phyloP scores from a whole-genome alignment of 352 stramenopile species.

The Thraustochytrium sp. region DNA sequence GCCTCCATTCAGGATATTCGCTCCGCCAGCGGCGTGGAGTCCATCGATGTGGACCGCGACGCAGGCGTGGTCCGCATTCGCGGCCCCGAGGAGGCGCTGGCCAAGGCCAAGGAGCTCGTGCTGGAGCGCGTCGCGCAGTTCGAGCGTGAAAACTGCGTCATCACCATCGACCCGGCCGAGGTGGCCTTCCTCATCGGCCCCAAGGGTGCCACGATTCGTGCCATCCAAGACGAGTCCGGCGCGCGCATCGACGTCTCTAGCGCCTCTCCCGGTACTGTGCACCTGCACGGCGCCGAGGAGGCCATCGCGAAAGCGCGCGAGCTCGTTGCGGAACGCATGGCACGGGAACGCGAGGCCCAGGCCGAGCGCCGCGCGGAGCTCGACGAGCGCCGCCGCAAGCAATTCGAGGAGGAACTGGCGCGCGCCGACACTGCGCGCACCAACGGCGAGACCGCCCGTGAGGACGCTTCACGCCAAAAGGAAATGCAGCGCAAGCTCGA shows the following conservation, averaged over 20 bases:
- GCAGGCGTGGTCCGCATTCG: background rate
- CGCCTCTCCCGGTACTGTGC: background rate
- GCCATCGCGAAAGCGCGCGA: background rate
- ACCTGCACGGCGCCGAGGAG: background rate
- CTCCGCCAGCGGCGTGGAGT: background rate
- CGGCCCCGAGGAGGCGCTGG: background rate
- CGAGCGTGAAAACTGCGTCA: constrained; percentile 15
- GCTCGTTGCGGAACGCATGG: background rate
- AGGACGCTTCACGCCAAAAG: too few species aligned
- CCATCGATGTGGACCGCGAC: constrained; percentile 14
- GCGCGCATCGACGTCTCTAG: background rate
- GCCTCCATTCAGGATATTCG: background rate
- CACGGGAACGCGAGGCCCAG: background rate
- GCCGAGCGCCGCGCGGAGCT: background rate
- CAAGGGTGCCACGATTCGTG: background rate
- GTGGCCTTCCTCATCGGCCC: background rate
- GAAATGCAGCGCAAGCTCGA: background rate
- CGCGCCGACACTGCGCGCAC: background rate
- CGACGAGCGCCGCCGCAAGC: background rate
- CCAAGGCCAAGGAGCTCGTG: constrained; percentile 12
- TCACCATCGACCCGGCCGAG: background rate
- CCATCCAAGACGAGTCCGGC: constrained; percentile 8
- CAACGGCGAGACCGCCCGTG: background rate
- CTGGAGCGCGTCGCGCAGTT: background rate
- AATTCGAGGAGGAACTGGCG: background rate